phyloP scores from a whole-genome alignment of 768 basidiomycete species.

The Daedaleopsis nitida region DNA sequence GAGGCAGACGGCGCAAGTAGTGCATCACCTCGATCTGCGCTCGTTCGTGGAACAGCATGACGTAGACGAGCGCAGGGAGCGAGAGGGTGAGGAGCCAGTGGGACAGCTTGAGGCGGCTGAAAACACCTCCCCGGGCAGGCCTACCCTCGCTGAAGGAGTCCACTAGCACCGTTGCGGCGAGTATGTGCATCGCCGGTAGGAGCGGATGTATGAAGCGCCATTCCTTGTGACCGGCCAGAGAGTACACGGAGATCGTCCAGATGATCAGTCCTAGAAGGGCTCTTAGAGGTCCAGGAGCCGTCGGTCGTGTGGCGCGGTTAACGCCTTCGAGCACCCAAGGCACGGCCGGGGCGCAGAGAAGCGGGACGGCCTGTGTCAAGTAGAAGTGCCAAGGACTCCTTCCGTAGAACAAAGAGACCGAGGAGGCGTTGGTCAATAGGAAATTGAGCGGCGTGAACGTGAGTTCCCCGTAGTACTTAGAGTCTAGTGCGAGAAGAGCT shows the following conservation, averaged over 20 bases:
- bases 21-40: conserved; percentile 79
- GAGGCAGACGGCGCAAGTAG: conserved; percentile 59
- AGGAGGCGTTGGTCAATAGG: conserved; percentile 76
- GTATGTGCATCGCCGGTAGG: conserved; percentile 78
- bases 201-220: conserved; percentile 96
- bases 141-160: conserved; percentile 30
- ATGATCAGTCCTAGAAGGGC: conserved; percentile 51
- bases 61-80: conserved; percentile 66
- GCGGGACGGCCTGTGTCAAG: conserved; percentile 79
- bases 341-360: conserved; percentile 71
- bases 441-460: conserved; percentile 85
- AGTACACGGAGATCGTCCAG: conserved; percentile 74
- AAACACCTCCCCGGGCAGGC: not conserved
- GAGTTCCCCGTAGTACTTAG: conserved; percentile 63
- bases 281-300: conserved; percentile 24
- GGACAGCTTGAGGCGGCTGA: not conserved
- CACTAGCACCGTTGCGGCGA: conserved; percentile 73
- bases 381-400: conserved; percentile 88
- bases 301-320: conserved; percentile 35
- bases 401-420: conserved; percentile 93
- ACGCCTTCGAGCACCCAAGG: conserved; percentile 73
- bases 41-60: conserved; percentile 72
- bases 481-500: conserved; percentile 51
- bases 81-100: conserved; percentile 46
- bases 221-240: conserved; percentile 90